These are phyloP conservation scores for Mortierella sp. DNA, from an alignment of 371 early-diverging fungal genomes.

Conservation along the genomic window DNA sequence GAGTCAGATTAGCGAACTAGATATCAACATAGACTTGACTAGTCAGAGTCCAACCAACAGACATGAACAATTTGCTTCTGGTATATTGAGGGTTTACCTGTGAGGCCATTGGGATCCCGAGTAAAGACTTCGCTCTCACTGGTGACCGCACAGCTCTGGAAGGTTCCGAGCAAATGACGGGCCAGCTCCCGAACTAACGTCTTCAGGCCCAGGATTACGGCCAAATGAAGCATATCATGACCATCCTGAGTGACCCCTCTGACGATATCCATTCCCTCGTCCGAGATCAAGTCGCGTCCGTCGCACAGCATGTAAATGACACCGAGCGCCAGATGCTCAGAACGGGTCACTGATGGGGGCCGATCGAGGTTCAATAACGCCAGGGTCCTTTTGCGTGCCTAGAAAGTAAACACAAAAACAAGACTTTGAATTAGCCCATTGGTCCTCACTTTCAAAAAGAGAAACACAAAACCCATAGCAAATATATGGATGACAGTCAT, in stretches of 20 bases:
- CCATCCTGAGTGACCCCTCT: slow-evolving; percentile 14
- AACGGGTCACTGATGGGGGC: slow-evolving; percentile 29
- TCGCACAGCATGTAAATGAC: slow-evolving; percentile 53
- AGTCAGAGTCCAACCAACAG: no score
- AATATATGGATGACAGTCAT: neutral
- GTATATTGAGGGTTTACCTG: slow-evolving; percentile 20
- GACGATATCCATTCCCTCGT: slow-evolving; percentile 25
- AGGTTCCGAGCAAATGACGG: slow-evolving; percentile 35
- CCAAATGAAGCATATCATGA: slow-evolving; percentile 43
- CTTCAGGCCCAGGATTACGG: slow-evolving; percentile 33
- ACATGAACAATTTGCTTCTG: neutral
- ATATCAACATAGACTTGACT: neutral
- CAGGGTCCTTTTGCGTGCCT: slow-evolving; percentile 35
- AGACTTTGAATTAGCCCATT: neutral
- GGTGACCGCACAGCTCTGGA: slow-evolving; percentile 9
- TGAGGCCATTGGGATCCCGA: slow-evolving; percentile 25
- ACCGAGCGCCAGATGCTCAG: slow-evolving; percentile 49
- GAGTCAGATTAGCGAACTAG: neutral
- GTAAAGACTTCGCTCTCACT: slow-evolving; percentile 17
- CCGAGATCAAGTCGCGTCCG: slow-evolving; percentile 18
- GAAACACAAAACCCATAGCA: neutral
- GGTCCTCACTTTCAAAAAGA: neutral
- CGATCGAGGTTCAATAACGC: slow-evolving; percentile 30
- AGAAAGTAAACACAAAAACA: neutral
- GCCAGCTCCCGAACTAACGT: slow-evolving; percentile 45